phyloP scores from a whole-genome alignment of 345 rosid species.

The Camelina neglecta region DNA sequence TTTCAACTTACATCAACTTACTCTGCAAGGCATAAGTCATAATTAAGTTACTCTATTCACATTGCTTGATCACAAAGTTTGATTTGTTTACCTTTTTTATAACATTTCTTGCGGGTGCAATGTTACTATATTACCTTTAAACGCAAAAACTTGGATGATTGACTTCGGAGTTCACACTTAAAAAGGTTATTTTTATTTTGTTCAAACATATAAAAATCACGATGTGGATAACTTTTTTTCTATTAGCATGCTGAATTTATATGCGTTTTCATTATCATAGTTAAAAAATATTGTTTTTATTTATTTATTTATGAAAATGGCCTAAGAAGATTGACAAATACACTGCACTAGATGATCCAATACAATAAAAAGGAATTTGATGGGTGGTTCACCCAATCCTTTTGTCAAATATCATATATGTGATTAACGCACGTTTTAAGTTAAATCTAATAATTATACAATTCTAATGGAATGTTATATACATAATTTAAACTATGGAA shows the following conservation, averaged over 20 bases:
- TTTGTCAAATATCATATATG: constrained; percentile 12
- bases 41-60: constrained; percentile 41
- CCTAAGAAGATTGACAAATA: neutral
- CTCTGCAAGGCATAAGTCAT: constrained; percentile 44
- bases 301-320: neutral
- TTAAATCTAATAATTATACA: constrained; percentile 4
- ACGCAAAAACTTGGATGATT: constrained; percentile 5
- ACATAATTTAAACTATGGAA: neutral
- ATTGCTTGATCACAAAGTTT: constrained; percentile 47
- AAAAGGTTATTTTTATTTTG: neutral
- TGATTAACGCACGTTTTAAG: neutral
- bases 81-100: constrained; percentile 37
- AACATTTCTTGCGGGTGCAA: constrained; percentile 31
- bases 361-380: neutral
- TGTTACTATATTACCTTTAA: constrained; percentile 39
- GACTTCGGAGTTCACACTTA: constrained; percentile 18
- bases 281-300: neutral
- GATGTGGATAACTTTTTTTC: constrained; percentile 11
- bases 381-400: constrained; percentile 2
- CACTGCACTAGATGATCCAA: neutral
- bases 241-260: constrained; percentile 23
- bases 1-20: constrained; percentile 43
- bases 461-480: constrained; percentile 9
- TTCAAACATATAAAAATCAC: neutral
- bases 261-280: neutral